These are phyloP conservation scores for Pholiota microspora DNA, from an alignment of 768 basidiomycete genomes.

Conservation along the genomic window DNA sequence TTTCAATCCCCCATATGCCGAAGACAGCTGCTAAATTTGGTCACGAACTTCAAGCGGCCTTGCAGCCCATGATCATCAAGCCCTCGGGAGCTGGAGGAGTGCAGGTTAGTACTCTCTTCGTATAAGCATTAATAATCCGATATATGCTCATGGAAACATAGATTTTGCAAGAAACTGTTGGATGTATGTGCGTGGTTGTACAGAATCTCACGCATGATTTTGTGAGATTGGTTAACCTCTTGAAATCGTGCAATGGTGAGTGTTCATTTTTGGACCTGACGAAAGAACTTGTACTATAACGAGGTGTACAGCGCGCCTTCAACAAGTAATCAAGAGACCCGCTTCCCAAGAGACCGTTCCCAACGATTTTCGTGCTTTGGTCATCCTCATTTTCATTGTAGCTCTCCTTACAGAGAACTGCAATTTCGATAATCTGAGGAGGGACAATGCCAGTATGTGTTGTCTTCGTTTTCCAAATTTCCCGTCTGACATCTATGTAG, in stretches of 20 bases:
- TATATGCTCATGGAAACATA: constrained; percentile 24
- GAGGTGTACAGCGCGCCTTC: constrained; percentile 56
- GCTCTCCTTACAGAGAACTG: constrained; percentile 87
- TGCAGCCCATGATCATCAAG: constrained; percentile 92
- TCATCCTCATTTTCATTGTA: constrained; percentile 80
- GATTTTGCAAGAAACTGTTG: constrained; percentile 89
- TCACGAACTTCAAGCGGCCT: constrained; percentile 71
- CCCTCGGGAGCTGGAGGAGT: constrained; percentile 69
- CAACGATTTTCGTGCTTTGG: constrained; percentile 52
- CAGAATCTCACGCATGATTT: constrained; percentile 88
- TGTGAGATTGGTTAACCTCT: constrained; percentile 66
- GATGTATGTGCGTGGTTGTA: constrained; percentile 87
- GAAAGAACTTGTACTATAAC: not conserved
- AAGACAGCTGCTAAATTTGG: constrained; percentile 89
- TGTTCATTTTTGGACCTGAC: not conserved
- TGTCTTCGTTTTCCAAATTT: not conserved
- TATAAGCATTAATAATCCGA: not conserved
- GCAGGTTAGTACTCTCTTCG: constrained; percentile 49
- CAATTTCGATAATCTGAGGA: constrained; percentile 76
- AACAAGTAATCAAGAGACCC: constrained; percentile 50
- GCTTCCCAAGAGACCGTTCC: constrained; percentile 36
- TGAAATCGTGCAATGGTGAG: constrained; percentile 85
- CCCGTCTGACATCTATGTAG: constrained; percentile 27
- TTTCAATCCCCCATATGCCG: constrained; percentile 84
- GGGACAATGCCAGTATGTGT: constrained; percentile 55